Conservation (phyloP, 78 protist genomes). For the Dictyostelium capitatum region DNA sequence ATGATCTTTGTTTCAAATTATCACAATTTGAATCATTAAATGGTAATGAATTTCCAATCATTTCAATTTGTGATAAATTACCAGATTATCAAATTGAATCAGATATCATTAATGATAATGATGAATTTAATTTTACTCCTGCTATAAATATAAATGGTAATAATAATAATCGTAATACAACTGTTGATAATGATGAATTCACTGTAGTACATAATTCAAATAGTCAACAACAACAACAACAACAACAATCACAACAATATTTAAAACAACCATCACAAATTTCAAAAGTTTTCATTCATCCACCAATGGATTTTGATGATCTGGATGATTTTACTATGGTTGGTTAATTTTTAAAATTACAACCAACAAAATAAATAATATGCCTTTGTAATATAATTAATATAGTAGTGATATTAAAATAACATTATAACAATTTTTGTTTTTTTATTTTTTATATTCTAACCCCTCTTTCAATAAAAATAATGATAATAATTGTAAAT, state of each 20-base stretch:
- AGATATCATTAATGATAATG: slow-evolving; percentile 7
- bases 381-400: neutral
- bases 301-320: slow-evolving; percentile 26
- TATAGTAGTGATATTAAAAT: no score
- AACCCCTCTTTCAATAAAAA: neutral
- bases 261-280: neutral
- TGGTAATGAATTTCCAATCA: slow-evolving; percentile 36
- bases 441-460: neutral
- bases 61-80: slow-evolving; percentile 26
- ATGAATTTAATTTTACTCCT: neutral
- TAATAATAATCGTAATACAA: neutral
- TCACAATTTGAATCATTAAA: neutral
- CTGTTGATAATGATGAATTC: no score
- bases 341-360: neutral
- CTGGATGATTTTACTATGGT: slow-evolving; percentile 62
- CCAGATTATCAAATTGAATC: slow-evolving; percentile 59
- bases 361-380: neutral
- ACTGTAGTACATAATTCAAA: no score
- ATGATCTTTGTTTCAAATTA: slow-evolving; percentile 41
- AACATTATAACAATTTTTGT: neutral
- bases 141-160: neutral
- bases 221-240: neutral
- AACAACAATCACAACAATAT: neutral
- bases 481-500: no score
- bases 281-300: neutral